Evolutionary conservation across 2,329 filamentous ascomycete genomes (phyloP).

Genomic region (Aureobasidium sp.): DNA sequence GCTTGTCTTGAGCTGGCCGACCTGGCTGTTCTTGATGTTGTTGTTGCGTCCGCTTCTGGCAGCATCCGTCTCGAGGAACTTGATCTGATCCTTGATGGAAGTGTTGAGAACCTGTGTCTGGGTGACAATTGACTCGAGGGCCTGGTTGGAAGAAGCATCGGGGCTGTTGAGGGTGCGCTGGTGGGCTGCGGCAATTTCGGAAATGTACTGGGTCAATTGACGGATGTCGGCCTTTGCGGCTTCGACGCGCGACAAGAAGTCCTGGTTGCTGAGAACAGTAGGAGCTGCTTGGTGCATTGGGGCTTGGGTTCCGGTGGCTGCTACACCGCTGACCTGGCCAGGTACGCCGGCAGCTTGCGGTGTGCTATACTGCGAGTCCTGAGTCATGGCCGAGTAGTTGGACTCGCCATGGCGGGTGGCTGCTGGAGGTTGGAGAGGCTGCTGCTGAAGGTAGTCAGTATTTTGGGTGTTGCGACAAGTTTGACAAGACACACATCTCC

Average conservation of each 20-base stretch:
- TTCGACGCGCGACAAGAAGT: constrained; percentile 52
- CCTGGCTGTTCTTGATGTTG: constrained; percentile 61
- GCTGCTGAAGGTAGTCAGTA: not conserved
- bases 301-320: constrained; percentile 14
- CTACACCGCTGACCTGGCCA: not conserved
- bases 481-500: constrained; percentile 13
- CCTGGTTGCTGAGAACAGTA: constrained; percentile 51
- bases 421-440: constrained; percentile 22
- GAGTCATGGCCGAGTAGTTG: constrained; percentile 26
- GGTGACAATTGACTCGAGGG: constrained; percentile 61
- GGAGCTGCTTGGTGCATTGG: constrained; percentile 33
- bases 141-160: constrained; percentile 45
- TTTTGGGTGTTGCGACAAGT: not conserved
- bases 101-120: constrained; percentile 67
- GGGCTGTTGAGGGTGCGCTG: constrained; percentile 63
- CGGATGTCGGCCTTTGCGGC: constrained; percentile 62
- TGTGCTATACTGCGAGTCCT: constrained; percentile 29
- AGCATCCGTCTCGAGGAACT: constrained; percentile 64
- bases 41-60: constrained; percentile 55
- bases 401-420: constrained; percentile 33
- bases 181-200: constrained; percentile 61
- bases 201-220: constrained; percentile 58
- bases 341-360: constrained; percentile 12
- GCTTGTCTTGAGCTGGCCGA: constrained; percentile 61
- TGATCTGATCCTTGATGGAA: constrained; percentile 73